Evolutionary conservation across 495 filamentous ascomycete species (phyloP).

Genomic region (Trichoderma reesei): DNA sequence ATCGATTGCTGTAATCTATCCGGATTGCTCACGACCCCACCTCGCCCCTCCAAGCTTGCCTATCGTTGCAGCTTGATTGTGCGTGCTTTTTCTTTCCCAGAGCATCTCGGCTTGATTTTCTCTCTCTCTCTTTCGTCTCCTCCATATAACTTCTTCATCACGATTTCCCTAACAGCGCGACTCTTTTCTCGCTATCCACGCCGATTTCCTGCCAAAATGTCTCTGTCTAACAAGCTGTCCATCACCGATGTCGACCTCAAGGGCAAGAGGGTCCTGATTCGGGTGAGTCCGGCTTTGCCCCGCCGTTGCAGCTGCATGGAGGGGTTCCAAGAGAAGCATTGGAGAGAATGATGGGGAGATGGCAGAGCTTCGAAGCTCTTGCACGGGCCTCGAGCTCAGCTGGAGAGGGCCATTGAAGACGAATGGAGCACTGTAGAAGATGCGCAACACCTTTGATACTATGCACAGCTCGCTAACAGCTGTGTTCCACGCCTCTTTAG

Average conservation of each 20-base stretch:
- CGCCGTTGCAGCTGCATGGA: not conserved
- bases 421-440: not conserved
- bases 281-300: constrained; percentile 49
- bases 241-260: constrained; percentile 95
- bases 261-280: constrained; percentile 94
- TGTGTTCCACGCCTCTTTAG: constrained; percentile 31
- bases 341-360: no score
- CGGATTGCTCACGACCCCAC: constrained; percentile 4
- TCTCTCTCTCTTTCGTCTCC: not conserved
- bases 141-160: not conserved
- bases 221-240: constrained; percentile 94
- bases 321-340: no score
- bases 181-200: not conserved
- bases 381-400: not conserved
- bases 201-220: constrained; percentile 52
- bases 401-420: not conserved
- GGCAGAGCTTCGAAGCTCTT: no score
- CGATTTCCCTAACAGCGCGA: not conserved
- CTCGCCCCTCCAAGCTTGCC: not conserved
- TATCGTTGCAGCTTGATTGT: not conserved
- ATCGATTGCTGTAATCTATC: constrained; percentile 7
- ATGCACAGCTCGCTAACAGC: not conserved
- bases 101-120: not conserved
- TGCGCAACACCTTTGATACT: no score
- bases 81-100: not conserved